These are phyloP conservation scores for Oryza australiensis DNA, from an alignment of 176 grass and related monocot genomes.

Conservation along the genomic window DNA sequence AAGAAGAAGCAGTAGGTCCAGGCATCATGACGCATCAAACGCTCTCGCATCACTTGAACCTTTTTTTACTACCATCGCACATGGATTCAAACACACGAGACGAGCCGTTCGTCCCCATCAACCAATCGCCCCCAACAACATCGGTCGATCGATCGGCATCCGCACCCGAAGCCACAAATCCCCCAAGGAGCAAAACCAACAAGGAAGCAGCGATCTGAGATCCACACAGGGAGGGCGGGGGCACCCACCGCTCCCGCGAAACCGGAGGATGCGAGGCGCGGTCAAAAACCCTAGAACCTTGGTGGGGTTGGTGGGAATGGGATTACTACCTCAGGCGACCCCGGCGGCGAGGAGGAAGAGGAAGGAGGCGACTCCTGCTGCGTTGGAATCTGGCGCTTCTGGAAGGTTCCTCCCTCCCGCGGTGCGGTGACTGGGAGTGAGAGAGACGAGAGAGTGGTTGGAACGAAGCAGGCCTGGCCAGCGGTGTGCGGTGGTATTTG, in stretches of 20 bases:
- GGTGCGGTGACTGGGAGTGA: background rate
- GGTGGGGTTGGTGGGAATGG: too few relatives aligned
- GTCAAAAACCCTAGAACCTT: background rate
- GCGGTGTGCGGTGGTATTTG: too few relatives aligned
- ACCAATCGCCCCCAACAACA: too few relatives aligned
- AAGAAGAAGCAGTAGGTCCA: too few relatives aligned
- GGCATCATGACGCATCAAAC: too few relatives aligned
- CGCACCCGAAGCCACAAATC: background rate
- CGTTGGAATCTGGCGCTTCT: slow-evolving; percentile 33
- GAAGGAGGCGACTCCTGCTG: slow-evolving; percentile 31
- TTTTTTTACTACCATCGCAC: too few relatives aligned
- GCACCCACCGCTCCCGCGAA: background rate
- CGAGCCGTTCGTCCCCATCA: too few relatives aligned
- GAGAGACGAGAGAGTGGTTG: too few relatives aligned
- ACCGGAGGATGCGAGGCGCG: background rate
- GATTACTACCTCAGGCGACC: slow-evolving; percentile 56
- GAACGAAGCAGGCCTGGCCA: too few relatives aligned
- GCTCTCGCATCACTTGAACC: too few relatives aligned
- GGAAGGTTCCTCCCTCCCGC: slow-evolving; percentile 25
- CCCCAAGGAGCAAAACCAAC: background rate
- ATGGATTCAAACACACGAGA: too few relatives aligned
- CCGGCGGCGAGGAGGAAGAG: background rate
- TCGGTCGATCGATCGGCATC: too few relatives aligned
- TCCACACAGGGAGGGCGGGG: background rate
- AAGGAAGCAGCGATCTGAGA: background rate